Conservation (phyloP, 805 yeast species). For the Hanseniaspora guilliermondii region DNA sequence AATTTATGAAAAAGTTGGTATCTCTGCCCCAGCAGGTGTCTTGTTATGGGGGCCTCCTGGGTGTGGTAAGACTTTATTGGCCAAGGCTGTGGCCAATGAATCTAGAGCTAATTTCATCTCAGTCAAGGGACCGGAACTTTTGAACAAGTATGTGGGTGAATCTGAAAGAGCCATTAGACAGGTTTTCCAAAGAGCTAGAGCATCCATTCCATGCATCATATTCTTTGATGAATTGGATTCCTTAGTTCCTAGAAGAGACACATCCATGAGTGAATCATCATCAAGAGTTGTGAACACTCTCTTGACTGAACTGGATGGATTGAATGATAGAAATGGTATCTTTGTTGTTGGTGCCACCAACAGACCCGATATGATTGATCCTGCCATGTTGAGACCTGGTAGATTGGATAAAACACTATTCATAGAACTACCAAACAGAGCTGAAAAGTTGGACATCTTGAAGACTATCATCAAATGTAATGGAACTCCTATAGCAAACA, state of each 20-base stretch:
- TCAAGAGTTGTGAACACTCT: conserved; percentile 90
- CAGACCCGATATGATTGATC: conserved; percentile 95
- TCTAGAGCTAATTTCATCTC: conserved; percentile 92
- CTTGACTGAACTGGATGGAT: conserved; percentile 87
- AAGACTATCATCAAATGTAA: conserved; percentile 59
- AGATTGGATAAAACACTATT: conserved; percentile 84
- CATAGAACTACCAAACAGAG: conserved; percentile 72
- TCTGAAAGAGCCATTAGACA: conserved; percentile 89
- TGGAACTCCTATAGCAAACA: conserved; percentile 56
- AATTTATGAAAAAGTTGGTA: conserved; percentile 77
- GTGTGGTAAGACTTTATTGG: conserved; percentile 91
- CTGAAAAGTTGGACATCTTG: conserved; percentile 72
- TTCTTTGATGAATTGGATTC: conserved; percentile 96
- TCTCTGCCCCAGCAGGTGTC: conserved; percentile 93
- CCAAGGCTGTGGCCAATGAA: conserved; percentile 96
- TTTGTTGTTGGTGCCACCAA: conserved; percentile 95
- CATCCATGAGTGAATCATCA: conserved; percentile 75
- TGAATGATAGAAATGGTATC: conserved; percentile 83
- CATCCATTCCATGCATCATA: conserved; percentile 85
- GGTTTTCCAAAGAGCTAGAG: conserved; percentile 83
- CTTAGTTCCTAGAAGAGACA: conserved; percentile 84
- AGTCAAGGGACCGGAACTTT: conserved; percentile 87
- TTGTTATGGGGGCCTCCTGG: conserved; percentile 99
- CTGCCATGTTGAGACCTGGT: conserved; percentile 96
- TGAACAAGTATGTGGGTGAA: conserved; percentile 93